Percentiles rank a stretch among this genome's conserved stretches.
These are phyloP conservation scores for Gonium pectorale DNA, from an alignment of 139 green algal species.

Conservation along the genomic window DNA sequence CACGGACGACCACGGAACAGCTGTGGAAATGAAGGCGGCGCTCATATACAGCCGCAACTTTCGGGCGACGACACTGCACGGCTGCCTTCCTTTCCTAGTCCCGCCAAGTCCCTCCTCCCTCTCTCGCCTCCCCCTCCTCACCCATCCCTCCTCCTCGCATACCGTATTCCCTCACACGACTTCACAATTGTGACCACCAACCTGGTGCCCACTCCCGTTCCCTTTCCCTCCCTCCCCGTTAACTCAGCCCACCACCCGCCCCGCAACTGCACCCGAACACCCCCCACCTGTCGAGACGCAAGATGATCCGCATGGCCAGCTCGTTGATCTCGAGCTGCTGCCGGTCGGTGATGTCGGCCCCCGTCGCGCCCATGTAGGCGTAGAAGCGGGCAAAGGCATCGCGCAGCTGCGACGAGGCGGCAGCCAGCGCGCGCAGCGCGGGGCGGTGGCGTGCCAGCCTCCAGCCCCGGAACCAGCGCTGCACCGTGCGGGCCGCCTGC, in stretches of 20 bases:
- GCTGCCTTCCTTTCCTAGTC: too few species aligned
- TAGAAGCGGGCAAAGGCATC: neutral
- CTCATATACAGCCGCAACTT: too few species aligned
- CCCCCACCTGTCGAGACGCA: constrained; percentile 48
- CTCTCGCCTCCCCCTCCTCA: too few species aligned
- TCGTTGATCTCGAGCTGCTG: constrained; percentile 60
- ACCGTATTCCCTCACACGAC: too few species aligned
- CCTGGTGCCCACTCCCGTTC: too few species aligned
- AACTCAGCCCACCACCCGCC: neutral
- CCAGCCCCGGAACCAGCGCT: constrained; percentile 24
- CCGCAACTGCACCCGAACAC: neutral
- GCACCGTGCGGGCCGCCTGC: constrained; percentile 36
- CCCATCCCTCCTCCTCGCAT: too few species aligned
- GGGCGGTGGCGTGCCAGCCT: constrained; percentile 14
- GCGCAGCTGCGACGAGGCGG: neutral
- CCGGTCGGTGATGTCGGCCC: constrained; percentile 26
- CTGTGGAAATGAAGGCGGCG: too few species aligned
- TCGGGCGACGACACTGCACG: too few species aligned
- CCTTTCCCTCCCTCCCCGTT: neutral
- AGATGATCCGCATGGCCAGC: constrained; percentile 54
- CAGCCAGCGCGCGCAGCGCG: constrained; percentile 1
- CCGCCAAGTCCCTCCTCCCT: too few species aligned
- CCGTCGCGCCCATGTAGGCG: constrained; percentile 4
- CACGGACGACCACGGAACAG: too few species aligned
- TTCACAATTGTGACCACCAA: too few species aligned